These are phyloP conservation scores for Salix suchowensis DNA, from an alignment of 345 rosid species.

Conservation along the genomic window DNA sequence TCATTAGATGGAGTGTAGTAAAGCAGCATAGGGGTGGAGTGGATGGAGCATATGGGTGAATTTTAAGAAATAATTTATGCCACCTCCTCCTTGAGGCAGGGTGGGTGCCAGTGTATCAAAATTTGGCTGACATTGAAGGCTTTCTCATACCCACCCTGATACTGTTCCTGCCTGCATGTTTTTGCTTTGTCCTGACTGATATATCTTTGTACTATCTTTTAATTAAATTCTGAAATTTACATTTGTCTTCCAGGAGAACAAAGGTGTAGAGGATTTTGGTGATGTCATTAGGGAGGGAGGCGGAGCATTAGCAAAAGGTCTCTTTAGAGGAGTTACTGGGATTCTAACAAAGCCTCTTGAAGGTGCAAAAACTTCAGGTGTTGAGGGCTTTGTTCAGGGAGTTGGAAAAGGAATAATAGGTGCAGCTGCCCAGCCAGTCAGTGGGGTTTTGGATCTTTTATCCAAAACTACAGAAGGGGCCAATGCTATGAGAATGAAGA, in stretches of 20 bases:
- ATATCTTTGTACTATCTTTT: not conserved
- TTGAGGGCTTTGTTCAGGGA: conserved; percentile 96
- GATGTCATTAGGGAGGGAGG: conserved; percentile 98
- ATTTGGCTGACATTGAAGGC: not conserved
- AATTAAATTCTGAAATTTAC: conserved; percentile 1
- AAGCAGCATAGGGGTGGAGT: not conserved
- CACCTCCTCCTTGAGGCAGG: not conserved
- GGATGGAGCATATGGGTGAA: not conserved
- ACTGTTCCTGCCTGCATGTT: not conserved
- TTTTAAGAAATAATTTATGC: not conserved
- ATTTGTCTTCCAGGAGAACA: conserved; percentile 61
- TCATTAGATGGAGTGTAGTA: not conserved
- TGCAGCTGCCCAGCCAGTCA: conserved; percentile 98
- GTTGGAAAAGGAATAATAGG: conserved; percentile 98
- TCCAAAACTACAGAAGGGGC: conserved; percentile 99
- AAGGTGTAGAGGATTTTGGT: conserved; percentile 93
- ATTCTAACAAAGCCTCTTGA: conserved; percentile 96
- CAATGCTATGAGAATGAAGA: conserved; percentile 97
- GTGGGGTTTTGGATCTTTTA: conserved; percentile 96
- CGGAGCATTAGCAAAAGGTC: conserved; percentile 95
- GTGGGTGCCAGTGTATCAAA: not conserved
- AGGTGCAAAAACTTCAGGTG: conserved; percentile 95
- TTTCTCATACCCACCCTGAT: not conserved
- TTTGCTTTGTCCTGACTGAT: not conserved
- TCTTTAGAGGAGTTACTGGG: conserved; percentile 97